These are phyloP conservation scores for Blastobotrys chiropterorum DNA, from an alignment of 805 yeast genomes.

Conservation along the genomic window DNA sequence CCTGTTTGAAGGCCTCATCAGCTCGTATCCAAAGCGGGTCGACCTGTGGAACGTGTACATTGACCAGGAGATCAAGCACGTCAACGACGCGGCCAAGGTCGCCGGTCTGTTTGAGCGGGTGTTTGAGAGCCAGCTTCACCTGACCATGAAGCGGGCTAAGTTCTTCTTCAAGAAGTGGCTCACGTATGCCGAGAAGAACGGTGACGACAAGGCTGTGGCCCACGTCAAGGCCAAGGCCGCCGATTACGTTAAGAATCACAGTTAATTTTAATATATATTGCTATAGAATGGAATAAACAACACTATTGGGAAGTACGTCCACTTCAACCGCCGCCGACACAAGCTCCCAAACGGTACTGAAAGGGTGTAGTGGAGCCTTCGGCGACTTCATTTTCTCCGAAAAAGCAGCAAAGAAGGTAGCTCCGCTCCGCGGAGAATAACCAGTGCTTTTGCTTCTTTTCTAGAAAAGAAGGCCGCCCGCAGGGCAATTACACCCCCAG, in stretches of 20 bases:
- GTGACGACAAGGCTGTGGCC: constrained; percentile 65
- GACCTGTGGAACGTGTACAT: constrained; percentile 94
- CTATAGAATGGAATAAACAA: too few species aligned
- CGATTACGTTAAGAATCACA: constrained; percentile 51
- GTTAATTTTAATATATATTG: too few species aligned
- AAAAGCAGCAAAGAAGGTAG: too few species aligned
- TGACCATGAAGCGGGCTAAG: constrained; percentile 84
- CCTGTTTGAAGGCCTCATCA: constrained; percentile 82
- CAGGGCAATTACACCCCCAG: too few species aligned
- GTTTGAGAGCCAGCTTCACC: constrained; percentile 41
- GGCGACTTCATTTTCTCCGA: too few species aligned
- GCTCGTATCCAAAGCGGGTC: constrained; percentile 85
- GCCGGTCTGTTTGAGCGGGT: constrained; percentile 74
- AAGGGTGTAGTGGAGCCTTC: too few species aligned
- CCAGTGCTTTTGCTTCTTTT: too few species aligned
- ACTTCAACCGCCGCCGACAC: not conserved
- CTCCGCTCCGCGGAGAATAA: too few species aligned
- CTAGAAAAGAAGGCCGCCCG: too few species aligned
- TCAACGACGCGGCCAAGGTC: constrained; percentile 31
- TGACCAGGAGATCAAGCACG: constrained; percentile 81
- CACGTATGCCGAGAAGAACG: constrained; percentile 61
- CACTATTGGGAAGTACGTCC: too few species aligned
- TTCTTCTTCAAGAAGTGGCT: constrained; percentile 94
- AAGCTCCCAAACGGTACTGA: too few species aligned
- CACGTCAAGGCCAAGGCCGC: constrained; percentile 88